Percentiles rank a stretch among this genome's conserved stretches.
Evolutionary conservation across 257 asterid genomes (phyloP).

Genomic region (Ehretia macrophylla): DNA sequence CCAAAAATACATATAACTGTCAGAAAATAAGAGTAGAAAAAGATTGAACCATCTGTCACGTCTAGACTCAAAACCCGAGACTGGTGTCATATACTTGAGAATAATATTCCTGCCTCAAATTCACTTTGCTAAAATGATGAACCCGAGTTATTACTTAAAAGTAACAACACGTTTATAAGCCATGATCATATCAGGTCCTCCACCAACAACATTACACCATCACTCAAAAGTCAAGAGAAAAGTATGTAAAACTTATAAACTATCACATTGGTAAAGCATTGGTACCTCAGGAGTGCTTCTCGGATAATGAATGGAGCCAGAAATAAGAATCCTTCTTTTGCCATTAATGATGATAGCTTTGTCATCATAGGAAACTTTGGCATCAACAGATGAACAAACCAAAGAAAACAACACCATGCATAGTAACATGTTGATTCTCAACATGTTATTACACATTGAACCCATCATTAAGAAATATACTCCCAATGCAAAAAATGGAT

Average conservation of each 20-base stretch:
- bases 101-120: too few species aligned
- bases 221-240: not conserved
- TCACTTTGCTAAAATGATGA: too few species aligned
- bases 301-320: constrained; percentile 48
- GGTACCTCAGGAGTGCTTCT: constrained; percentile 47
- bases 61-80: too few species aligned
- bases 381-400: constrained; percentile 18
- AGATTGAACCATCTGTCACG: too few species aligned
- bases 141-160: too few species aligned
- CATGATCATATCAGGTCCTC: too few species aligned
- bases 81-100: too few species aligned
- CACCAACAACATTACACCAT: not conserved
- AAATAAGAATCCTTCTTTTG: constrained; percentile 33
- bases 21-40: not conserved
- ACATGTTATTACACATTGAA: constrained; percentile 26
- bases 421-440: constrained; percentile 13
- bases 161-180: too few species aligned
- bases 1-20: not conserved
- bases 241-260: not conserved
- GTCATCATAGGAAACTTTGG: constrained; percentile 35
- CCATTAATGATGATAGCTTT: constrained; percentile 38
- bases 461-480: constrained; percentile 1
- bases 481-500: constrained; percentile 3
- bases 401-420: constrained; percentile 17
- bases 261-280: not conserved